Percentiles rank a stretch among this genome's conserved stretches.
These are phyloP conservation scores for Cicer yamashitae DNA, from an alignment of 306 rosid genomes.

Conservation along the genomic window DNA sequence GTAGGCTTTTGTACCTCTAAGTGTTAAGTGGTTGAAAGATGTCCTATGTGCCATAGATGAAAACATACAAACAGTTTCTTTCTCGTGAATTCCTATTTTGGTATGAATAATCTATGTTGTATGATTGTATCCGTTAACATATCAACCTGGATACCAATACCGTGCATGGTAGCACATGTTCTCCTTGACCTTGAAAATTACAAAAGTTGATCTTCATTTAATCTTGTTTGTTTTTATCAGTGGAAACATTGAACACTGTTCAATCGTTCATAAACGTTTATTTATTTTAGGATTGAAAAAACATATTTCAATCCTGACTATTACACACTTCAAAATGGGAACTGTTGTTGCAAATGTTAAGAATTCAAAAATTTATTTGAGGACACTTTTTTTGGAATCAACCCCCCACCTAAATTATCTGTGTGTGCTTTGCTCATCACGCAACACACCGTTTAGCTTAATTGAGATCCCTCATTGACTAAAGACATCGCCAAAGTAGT, in stretches of 20 bases:
- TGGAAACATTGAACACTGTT: slow-evolving; percentile 8
- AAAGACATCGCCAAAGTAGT: background rate
- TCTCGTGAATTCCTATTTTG: background rate
- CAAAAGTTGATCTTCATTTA: background rate
- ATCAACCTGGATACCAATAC: background rate
- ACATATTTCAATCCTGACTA: background rate
- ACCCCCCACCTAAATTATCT: background rate
- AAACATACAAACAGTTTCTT: slow-evolving; percentile 9
- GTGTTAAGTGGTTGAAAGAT: background rate
- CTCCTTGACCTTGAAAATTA: slow-evolving; percentile 1
- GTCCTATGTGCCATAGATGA: background rate
- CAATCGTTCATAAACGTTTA: background rate
- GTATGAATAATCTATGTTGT: background rate
- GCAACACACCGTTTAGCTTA: background rate
- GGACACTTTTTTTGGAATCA: too few relatives aligned
- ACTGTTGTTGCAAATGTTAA: background rate
- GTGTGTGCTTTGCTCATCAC: background rate
- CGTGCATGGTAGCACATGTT: background rate
- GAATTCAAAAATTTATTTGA: background rate
- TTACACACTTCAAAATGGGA: slow-evolving; percentile 26
- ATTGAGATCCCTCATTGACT: background rate
- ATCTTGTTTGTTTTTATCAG: slow-evolving; percentile 1
- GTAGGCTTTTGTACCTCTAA: slow-evolving; percentile 22
- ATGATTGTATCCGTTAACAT: slow-evolving; percentile 1
- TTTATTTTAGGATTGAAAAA: background rate